These are phyloP conservation scores for Saposhnikovia divaricata DNA, from an alignment of 129 eudicot genomes.

Conservation along the genomic window DNA sequence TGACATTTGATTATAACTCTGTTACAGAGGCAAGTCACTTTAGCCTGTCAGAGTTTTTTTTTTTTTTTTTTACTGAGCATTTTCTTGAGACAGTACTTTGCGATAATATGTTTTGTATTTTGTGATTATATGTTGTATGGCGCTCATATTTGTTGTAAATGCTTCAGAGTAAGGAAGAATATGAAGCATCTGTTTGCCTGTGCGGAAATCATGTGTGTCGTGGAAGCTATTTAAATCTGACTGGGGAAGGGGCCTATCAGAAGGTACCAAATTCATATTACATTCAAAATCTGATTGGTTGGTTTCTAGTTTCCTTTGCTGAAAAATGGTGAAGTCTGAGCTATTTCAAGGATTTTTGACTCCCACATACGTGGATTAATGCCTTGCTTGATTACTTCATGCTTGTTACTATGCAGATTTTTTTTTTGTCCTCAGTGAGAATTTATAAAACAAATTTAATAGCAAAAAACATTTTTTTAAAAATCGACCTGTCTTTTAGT, in stretches of 20 bases:
- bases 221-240: constrained; percentile 87
- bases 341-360: background rate
- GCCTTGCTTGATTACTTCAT: background rate
- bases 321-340: background rate
- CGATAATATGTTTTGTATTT: background rate
- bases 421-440: background rate
- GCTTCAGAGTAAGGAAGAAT: constrained; percentile 90
- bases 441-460: background rate
- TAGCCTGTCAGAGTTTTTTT: background rate
- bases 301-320: background rate
- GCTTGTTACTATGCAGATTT: background rate
- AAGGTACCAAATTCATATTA: constrained; percentile 40
- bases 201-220: constrained; percentile 98
- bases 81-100: background rate
- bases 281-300: background rate
- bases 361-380: background rate
- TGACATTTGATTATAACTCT: constrained; percentile 94
- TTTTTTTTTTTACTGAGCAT: background rate
- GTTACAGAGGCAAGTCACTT: constrained; percentile 75
- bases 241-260: constrained; percentile 93
- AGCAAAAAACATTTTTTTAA: background rate
- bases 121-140: background rate
- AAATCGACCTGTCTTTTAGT: background rate
- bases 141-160: background rate
- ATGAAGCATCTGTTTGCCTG: constrained; percentile 95